These are phyloP conservation scores for Ophiostoma himal-ulmi DNA, from an alignment of 2,329 filamentous ascomycete species.

Conservation along the genomic window DNA sequence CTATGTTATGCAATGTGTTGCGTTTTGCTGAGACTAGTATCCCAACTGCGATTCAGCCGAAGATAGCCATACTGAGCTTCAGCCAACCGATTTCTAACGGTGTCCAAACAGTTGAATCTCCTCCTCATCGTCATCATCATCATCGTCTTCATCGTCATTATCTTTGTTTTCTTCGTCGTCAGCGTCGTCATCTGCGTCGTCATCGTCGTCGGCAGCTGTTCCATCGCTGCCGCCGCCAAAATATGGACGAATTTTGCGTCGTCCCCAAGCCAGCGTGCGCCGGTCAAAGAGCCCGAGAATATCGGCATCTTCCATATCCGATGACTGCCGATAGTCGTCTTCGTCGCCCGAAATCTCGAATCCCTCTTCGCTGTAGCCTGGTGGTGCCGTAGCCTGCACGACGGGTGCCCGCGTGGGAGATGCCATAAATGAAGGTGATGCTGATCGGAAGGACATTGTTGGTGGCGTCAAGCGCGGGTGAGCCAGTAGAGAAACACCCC, in stretches of 20 bases:
- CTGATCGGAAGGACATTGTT: constrained; percentile 39
- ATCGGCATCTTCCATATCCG: constrained; percentile 40
- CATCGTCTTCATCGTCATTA: constrained; percentile 43
- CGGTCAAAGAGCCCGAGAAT: constrained; percentile 52
- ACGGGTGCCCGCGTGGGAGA: constrained; percentile 19
- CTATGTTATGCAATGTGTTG: not conserved
- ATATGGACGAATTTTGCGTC: constrained; percentile 36
- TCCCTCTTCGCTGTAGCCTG: constrained; percentile 23
- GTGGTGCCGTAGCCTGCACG: constrained; percentile 22
- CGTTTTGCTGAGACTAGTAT: not conserved
- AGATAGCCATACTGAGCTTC: not conserved
- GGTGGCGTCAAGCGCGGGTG: constrained; percentile 14
- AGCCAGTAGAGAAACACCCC: constrained; percentile 9
- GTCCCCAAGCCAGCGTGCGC: constrained; percentile 34
- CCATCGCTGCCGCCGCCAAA: constrained; percentile 40
- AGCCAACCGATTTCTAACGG: constrained; percentile 32
- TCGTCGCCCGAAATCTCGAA: constrained; percentile 37
- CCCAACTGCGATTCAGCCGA: too few species aligned
- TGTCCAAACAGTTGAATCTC: constrained; percentile 48
- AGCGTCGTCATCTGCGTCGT: constrained; percentile 41
- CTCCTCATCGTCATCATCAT: constrained; percentile 45
- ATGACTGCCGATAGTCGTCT: constrained; percentile 30
- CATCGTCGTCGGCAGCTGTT: constrained; percentile 41
- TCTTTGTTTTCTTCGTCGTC: constrained; percentile 44
- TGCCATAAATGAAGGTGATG: constrained; percentile 28